phyloP scores from a whole-genome alignment of 2,329 filamentous ascomycete species.

The Seiridium unicorne region DNA sequence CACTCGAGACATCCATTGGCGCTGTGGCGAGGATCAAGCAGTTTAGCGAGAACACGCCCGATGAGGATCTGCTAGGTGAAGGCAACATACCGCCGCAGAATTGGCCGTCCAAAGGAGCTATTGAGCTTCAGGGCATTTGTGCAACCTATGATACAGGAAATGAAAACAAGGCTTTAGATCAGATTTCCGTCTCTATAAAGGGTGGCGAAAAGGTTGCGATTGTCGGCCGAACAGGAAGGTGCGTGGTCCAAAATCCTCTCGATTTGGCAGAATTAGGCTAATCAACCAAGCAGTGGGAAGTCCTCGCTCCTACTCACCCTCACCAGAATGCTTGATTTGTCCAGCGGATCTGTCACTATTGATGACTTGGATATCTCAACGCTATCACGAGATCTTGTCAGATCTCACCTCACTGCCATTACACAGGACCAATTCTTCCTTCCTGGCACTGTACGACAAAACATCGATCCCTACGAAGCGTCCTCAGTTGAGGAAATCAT shows the following conservation, averaged over 20 bases:
- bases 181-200: conserved; percentile 13
- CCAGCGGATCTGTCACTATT: conserved; percentile 38
- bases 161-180: background rate
- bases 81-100: background rate
- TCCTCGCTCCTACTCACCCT: conserved; percentile 33
- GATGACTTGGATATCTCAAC: conserved; percentile 38
- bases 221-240: conserved; percentile 22
- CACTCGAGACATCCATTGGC: background rate
- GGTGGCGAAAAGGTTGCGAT: conserved; percentile 20
- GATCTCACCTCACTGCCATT: conserved; percentile 36
- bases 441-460: conserved; percentile 44
- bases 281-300: conserved; percentile 21
- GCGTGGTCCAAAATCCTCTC: background rate
- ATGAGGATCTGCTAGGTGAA: background rate
- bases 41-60: background rate
- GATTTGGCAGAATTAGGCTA: background rate
- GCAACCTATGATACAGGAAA: background rate
- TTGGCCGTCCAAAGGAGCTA: background rate
- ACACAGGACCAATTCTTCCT: conserved; percentile 53
- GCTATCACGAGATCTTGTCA: conserved; percentile 18
- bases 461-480: conserved; percentile 41
- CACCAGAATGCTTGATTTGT: conserved; percentile 45
- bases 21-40: conserved; percentile 1
- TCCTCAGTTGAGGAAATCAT: conserved; percentile 40
- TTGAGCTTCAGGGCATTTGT: background rate